phyloP scores from a whole-genome alignment of 2,329 filamentous ascomycete species.

The Microdochium trichocladiopsis region DNA sequence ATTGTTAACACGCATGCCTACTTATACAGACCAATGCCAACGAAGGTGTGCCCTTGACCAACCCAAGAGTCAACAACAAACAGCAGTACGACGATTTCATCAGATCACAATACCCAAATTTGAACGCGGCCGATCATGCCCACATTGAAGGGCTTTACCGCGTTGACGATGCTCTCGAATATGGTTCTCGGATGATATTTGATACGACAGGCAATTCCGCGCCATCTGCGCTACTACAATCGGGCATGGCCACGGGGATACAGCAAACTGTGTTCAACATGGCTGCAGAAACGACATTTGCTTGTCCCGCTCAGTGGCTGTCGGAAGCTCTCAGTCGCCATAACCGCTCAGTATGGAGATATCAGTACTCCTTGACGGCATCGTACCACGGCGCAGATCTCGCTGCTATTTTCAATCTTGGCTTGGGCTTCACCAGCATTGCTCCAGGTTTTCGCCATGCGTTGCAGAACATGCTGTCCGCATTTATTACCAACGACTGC shows the following conservation, averaged over 20 bases:
- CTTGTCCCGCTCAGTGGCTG: conserved; percentile 43
- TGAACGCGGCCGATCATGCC: conserved; percentile 8
- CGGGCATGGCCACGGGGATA: conserved; percentile 34
- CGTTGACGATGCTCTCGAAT: conserved; percentile 6
- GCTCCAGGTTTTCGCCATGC: conserved; percentile 22
- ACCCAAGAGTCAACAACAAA: conserved; percentile 16
- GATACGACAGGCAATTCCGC: conserved; percentile 26
- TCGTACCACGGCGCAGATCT: conserved; percentile 25
- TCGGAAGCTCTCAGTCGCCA: conserved; percentile 30
- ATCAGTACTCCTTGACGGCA: conserved; percentile 30
- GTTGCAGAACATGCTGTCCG: conserved; percentile 33
- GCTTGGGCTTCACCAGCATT: conserved; percentile 14
- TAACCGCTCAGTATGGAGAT: conserved; percentile 27
- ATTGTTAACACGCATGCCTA: background rate
- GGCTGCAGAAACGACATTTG: conserved; percentile 40
- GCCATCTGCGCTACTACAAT: conserved; percentile 36
- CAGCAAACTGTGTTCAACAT: conserved; percentile 40
- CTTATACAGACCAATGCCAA: conserved; percentile 22
- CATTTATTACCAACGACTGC: conserved; percentile 31
- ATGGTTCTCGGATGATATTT: conserved; percentile 13
- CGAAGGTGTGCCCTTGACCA: conserved; percentile 21
- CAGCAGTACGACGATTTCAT: conserved; percentile 16
- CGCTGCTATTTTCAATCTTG: conserved; percentile 22
- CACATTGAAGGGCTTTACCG: conserved; percentile 10
- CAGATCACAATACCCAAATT: conserved; percentile 13